Evolutionary conservation across 441 rosid genomes (phyloP).

Genomic region (Arabidopsis lyrata): DNA sequence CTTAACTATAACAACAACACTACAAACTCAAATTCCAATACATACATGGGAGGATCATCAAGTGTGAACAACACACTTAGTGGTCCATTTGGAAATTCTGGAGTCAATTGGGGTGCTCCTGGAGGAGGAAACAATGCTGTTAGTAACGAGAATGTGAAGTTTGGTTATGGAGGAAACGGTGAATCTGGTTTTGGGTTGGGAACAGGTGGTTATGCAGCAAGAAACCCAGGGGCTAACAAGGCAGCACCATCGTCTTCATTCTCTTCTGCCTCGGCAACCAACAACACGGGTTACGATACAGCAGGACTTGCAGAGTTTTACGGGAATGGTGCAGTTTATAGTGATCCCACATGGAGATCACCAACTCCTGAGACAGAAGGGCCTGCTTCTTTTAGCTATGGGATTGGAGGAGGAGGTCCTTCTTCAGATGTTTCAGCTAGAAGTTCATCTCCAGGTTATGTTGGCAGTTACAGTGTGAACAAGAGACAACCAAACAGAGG

Average conservation of each 20-base stretch:
- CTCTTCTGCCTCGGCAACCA: constrained; percentile 56
- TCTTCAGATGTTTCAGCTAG: constrained; percentile 72
- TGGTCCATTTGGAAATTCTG: constrained; percentile 60
- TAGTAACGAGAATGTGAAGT: constrained; percentile 58
- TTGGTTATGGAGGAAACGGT: constrained; percentile 71
- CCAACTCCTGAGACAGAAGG: constrained; percentile 66
- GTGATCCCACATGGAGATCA: constrained; percentile 75
- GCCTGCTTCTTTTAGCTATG: constrained; percentile 73
- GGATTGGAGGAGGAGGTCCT: constrained; percentile 63
- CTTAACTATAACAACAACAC: constrained; percentile 67
- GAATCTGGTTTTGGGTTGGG: constrained; percentile 71
- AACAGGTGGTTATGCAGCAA: constrained; percentile 72
- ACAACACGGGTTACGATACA: constrained; percentile 71
- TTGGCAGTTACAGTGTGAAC: constrained; percentile 85
- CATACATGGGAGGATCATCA: constrained; percentile 64
- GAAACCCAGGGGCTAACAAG: constrained; percentile 63
- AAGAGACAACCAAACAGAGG: constrained; percentile 95
- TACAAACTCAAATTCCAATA: constrained; percentile 59
- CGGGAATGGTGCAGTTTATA: constrained; percentile 69
- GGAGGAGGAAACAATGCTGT: constrained; percentile 62
- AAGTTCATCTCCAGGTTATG: constrained; percentile 87
- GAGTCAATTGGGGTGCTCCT: constrained; percentile 76
- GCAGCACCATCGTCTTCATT: constrained; percentile 64
- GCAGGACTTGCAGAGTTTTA: constrained; percentile 63
- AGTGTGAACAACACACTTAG: constrained; percentile 64